Percentiles rank a stretch among this genome's conserved stretches.
These are phyloP conservation scores for Reticulascus tulasneorum DNA, from an alignment of 2,329 filamentous ascomycete genomes.

Conservation along the genomic window DNA sequence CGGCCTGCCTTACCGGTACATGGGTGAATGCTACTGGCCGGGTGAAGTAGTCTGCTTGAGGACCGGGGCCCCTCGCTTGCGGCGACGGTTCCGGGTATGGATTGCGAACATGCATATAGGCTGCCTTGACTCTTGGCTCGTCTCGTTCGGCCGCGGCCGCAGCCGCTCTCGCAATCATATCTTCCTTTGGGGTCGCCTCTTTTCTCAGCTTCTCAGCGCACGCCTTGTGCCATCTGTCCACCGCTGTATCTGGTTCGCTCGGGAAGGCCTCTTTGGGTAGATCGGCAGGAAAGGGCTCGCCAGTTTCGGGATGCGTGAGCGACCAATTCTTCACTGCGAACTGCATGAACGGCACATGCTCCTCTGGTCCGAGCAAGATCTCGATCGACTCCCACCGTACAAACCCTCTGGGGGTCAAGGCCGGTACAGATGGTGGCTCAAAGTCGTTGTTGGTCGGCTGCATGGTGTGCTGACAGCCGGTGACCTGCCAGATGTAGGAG, in stretches of 20 bases:
- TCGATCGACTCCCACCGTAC: constrained; percentile 93
- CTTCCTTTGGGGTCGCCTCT: constrained; percentile 45
- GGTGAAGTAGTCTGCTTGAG: constrained; percentile 24
- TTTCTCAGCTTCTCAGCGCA: constrained; percentile 68
- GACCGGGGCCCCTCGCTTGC: constrained; percentile 20
- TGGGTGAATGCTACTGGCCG: constrained; percentile 35
- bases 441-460: constrained; percentile 70
- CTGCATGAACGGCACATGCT: constrained; percentile 81
- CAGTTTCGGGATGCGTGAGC: constrained; percentile 70
- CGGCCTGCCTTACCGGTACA: constrained; percentile 31
- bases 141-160: constrained; percentile 23
- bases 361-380: constrained; percentile 78
- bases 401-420: constrained; percentile 79
- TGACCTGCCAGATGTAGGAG: constrained; percentile 87
- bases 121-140: constrained; percentile 30
- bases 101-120: constrained; percentile 31
- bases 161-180: constrained; percentile 22
- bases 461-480: constrained; percentile 85
- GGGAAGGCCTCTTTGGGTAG: constrained; percentile 66
- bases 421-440: constrained; percentile 71
- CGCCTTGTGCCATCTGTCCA: constrained; percentile 79
- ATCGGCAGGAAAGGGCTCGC: constrained; percentile 60
- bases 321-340: constrained; percentile 74
- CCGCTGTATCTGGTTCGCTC: constrained; percentile 67
- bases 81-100: constrained; percentile 23